A percentile compares a stretch with the other conserved stretches of the same genome.
These are phyloP conservation scores for Rhodotorula sp. DNA, from an alignment of 1,284 basidiomycete species.

Conservation along the genomic window DNA sequence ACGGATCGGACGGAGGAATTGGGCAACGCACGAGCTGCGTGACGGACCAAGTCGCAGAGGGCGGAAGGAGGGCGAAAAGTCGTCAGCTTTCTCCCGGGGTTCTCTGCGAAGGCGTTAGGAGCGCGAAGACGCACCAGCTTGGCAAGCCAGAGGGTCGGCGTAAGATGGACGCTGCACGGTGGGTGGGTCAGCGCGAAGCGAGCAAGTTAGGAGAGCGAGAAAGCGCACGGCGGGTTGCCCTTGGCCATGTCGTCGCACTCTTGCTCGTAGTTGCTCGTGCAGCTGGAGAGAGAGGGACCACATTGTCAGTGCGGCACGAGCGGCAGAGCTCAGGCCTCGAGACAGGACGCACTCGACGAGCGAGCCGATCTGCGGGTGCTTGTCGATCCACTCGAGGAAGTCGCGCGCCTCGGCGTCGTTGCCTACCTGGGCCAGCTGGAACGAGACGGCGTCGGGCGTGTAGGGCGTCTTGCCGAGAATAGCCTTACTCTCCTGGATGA, in stretches of 20 bases:
- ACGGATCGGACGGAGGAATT: neutral
- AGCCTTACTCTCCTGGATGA: slow-evolving; percentile 51
- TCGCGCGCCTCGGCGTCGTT: slow-evolving; percentile 47
- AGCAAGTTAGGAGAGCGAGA: no score
- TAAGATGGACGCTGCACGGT: neutral
- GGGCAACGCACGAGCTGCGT: neutral
- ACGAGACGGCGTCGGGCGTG: slow-evolving; percentile 54
- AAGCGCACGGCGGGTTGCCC: neutral
- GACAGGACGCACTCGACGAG: slow-evolving; percentile 5
- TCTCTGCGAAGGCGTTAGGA: neutral
- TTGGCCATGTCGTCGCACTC: slow-evolving; percentile 50
- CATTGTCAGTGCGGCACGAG: neutral
- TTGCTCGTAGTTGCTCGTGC: slow-evolving; percentile 52
- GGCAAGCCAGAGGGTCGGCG: neutral
- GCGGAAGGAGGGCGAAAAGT: neutral
- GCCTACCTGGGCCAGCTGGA: slow-evolving; percentile 55
- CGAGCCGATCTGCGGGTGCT: neutral
- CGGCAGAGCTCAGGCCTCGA: no score
- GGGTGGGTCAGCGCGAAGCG: neutral
- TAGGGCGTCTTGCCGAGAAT: slow-evolving; percentile 52
- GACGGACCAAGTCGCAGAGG: neutral
- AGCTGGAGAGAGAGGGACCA: slow-evolving; percentile 14
- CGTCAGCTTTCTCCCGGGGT: neutral
- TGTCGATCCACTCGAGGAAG: slow-evolving; percentile 49
- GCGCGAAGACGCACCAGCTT: neutral